Percentiles rank a stretch among this genome's conserved stretches.
Evolutionary conservation across 176 grass and related monocot genomes (phyloP).

Genomic region (Oryza nivara): DNA sequence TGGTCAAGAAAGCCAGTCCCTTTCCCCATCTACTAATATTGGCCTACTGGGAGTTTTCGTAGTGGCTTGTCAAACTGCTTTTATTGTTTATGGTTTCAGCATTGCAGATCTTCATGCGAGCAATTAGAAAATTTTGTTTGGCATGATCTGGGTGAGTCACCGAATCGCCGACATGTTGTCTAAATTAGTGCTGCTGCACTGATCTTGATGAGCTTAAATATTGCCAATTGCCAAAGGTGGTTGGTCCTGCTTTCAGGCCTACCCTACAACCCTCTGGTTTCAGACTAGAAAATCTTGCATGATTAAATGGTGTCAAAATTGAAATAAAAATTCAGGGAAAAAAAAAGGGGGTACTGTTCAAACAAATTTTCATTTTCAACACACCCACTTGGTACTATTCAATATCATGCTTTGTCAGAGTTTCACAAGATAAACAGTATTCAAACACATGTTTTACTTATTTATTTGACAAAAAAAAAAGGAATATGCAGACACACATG

Average conservation of each 20-base stretch:
- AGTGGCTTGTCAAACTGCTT: neutral
- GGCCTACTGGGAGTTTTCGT: neutral
- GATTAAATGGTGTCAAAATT: neutral
- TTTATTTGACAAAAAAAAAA: neutral
- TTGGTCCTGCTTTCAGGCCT: neutral
- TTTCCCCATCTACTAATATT: neutral
- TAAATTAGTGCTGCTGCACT: neutral
- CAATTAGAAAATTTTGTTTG: constrained; percentile 2
- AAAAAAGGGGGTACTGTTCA: neutral
- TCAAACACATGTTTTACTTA: neutral
- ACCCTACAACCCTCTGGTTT: neutral
- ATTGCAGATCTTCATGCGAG: constrained; percentile 10
- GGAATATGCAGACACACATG: constrained; percentile 8
- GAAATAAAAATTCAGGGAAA: neutral
- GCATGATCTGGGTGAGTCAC: neutral
- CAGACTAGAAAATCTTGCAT: neutral
- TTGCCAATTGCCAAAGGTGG: neutral
- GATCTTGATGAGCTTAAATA: constrained; percentile 1
- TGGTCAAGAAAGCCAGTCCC: neutral
- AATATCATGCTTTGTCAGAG: neutral
- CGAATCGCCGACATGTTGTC: neutral
- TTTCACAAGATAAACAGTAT: neutral
- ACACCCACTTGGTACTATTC: neutral
- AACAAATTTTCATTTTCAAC: neutral
- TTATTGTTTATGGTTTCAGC: constrained; percentile 11